Evolutionary conservation across 208 protist genomes (phyloP), one percentile per base, ranked within the genome.

Genomic region (Crithidia acanthocephali): DNA sequence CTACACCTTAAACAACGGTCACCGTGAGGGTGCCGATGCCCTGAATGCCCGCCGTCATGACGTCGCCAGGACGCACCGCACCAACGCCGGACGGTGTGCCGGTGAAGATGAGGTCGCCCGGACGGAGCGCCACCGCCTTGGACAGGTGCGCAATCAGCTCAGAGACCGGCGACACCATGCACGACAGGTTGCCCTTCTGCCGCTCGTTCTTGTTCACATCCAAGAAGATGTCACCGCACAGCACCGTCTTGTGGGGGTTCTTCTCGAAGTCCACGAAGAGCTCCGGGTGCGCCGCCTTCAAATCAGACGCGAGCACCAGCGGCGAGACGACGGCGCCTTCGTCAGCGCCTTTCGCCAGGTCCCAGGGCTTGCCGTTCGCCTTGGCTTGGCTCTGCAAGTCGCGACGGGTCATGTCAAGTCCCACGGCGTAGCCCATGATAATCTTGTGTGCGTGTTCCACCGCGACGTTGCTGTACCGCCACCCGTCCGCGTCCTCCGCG

Each of bases 361-460:
- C 89, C 89, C 91, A 96, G 52, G 94, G 94, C 66, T 80, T 72
- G 15, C 91, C 89, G 23, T 83, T 80, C 23, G 51, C 66, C 67
- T 93, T 95, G 2, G 88, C 87, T 48, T 85, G 53, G n/a, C 69
- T 51, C 74, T 97, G 94, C 52, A 95, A 16, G 53, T 95, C 88
- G n/a, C 94, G 83, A 2, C 85, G 84, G 0, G 94, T 97, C 85
- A 97, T 90, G 78, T 97, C 94, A 11, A 97, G 71, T 23, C 86
- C 88, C 11, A 97, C 68, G 4, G 68, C 89, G 62, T 95, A 97
- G 33, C 87, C 94, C 53, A 80, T 84, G 20, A 97, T 86, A 37
- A 92, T 67, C 11, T 84, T 57, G 13, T 81, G 45, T 30, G 74
- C 93, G 8, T 87, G 73, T 58, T 82, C 70, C 15, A 78, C 52